phyloP scores from a whole-genome alignment of 2,329 filamentous ascomycete genomes.

The Trichoderma polysporum region DNA sequence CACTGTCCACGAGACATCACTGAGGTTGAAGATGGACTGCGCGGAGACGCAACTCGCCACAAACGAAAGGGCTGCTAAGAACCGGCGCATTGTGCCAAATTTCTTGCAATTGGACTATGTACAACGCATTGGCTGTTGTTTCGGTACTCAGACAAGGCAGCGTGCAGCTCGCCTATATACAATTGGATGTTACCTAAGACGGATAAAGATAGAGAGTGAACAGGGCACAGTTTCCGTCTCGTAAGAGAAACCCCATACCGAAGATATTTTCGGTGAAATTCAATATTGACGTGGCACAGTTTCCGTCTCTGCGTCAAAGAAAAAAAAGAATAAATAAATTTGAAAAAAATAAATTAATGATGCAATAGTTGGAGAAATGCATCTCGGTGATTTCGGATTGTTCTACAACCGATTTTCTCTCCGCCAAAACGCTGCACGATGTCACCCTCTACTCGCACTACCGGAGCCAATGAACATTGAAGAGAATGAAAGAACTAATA shows the following conservation, averaged over 20 bases:
- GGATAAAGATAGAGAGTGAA: neutral
- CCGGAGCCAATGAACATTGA: neutral
- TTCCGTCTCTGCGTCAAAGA: too few relatives aligned
- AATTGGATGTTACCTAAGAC: neutral
- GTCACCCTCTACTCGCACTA: neutral
- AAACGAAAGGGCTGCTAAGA: neutral
- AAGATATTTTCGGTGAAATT: neutral
- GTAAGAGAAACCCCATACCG: neutral
- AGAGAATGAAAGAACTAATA: neutral
- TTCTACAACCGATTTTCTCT: neutral
- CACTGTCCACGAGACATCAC: slow-evolving; percentile 13
- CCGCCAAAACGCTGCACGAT: neutral
- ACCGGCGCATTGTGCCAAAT: neutral
- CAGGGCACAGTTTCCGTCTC: neutral
- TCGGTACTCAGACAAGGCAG: neutral
- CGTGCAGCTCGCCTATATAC: neutral
- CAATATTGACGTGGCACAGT: neutral
- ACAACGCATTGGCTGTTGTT: neutral
- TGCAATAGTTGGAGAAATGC: neutral
- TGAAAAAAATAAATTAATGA: neutral
- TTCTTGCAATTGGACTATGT: neutral
- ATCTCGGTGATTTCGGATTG: neutral
- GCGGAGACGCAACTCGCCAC: neutral
- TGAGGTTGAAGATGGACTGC: neutral
- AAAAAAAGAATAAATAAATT: too few relatives aligned